Percentiles rank a stretch among this genome's conserved stretches.
These are phyloP conservation scores for Asterionellopsis glacialis DNA, from an alignment of 108 stramenopile species.

Conservation along the genomic window DNA sequence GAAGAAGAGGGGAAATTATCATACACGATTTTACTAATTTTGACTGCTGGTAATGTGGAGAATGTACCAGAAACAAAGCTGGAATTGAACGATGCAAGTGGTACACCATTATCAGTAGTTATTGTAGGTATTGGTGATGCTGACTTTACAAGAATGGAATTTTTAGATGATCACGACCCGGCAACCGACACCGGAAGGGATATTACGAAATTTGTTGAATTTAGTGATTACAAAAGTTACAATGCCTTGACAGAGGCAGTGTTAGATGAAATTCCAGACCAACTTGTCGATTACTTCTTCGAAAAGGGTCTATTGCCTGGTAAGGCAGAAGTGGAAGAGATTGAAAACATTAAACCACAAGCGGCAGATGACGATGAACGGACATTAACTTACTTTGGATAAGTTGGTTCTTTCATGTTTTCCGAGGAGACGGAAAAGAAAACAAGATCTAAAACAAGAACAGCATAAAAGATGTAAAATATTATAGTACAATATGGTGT, in stretches of 20 bases:
- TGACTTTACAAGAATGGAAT: conserved; percentile 76
- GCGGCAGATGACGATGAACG: conserved; percentile 44
- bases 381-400: conserved; percentile 51
- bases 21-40: conserved; percentile 86
- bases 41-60: conserved; percentile 88
- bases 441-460: too few species aligned
- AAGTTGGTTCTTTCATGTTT: conserved; percentile 1
- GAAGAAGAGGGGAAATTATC: conserved; percentile 45
- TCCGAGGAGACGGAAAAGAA: too few species aligned
- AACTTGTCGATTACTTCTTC: conserved; percentile 67
- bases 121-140: conserved; percentile 88
- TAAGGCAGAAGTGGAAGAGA: conserved; percentile 21
- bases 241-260: conserved; percentile 69
- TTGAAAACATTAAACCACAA: conserved; percentile 20
- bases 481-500: too few species aligned
- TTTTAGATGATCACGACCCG: conserved; percentile 64
- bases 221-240: conserved; percentile 49
- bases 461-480: too few species aligned
- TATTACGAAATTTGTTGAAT: conserved; percentile 54
- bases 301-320: conserved; percentile 56
- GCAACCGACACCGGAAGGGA: conserved; percentile 37
- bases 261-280: conserved; percentile 80
- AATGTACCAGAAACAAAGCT: conserved; percentile 81
- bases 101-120: conserved; percentile 77
- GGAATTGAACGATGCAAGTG: conserved; percentile 51